These are phyloP conservation scores for Fagopyrum homotropicum DNA, from an alignment of 148 eudicot genomes.

Conservation along the genomic window DNA sequence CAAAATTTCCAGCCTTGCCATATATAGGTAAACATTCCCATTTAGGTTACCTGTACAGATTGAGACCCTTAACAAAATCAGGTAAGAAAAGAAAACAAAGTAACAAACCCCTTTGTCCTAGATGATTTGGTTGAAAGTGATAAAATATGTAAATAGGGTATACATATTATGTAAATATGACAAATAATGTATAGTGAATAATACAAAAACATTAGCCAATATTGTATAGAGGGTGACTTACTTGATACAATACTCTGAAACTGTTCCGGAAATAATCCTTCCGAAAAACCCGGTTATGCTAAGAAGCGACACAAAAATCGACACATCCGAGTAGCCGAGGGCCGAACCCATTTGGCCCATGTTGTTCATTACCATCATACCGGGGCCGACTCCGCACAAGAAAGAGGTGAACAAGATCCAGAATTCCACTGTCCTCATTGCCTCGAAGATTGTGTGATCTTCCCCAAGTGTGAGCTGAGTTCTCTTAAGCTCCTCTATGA, in stretches of 20 bases:
- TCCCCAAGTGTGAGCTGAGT: constrained; percentile 62
- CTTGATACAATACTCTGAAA: constrained; percentile 86
- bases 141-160: background rate
- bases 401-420: constrained; percentile 86
- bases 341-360: constrained; percentile 95
- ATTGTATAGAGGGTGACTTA: constrained; percentile 28
- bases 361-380: constrained; percentile 82
- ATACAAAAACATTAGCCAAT: too few relatives aligned
- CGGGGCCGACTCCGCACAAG: constrained; percentile 93
- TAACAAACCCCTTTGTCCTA: background rate
- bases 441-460: constrained; percentile 80
- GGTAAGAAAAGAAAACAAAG: background rate
- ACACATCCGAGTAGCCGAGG: constrained; percentile 79
- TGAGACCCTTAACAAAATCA: background rate
- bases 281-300: constrained; percentile 95
- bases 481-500: constrained; percentile 21
- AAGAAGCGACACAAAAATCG: constrained; percentile 77
- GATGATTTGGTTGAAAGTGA: background rate
- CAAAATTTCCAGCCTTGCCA: background rate
- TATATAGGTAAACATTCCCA: background rate
- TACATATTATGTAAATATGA: background rate
- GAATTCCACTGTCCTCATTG: constrained; percentile 58
- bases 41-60: background rate
- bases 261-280: constrained; percentile 68
- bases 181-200: too few relatives aligned